Evolutionary conservation across 768 basidiomycete genomes (phyloP).

Genomic region (Russula olivacea): DNA sequence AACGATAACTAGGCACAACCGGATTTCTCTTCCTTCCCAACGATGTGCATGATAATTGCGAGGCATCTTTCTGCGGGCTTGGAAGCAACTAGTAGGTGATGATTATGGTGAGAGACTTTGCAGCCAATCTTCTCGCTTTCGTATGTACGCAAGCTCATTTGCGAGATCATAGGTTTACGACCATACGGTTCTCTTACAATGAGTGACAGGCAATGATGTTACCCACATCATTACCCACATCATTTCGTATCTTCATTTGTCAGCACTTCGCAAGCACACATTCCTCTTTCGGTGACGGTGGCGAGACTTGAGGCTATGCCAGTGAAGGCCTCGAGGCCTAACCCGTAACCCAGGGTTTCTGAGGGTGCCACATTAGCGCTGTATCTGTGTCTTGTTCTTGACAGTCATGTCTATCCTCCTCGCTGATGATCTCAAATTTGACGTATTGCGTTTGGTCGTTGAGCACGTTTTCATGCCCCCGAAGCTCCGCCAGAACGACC

Average conservation of each 20-base stretch:
- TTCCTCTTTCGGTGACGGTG: neutral
- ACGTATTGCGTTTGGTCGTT: neutral
- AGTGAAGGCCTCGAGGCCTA: neutral
- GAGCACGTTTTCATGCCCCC: constrained; percentile 18
- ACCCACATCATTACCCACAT: neutral
- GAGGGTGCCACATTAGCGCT: neutral
- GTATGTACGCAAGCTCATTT: neutral
- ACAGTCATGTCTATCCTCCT: neutral
- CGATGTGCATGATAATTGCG: too few species aligned
- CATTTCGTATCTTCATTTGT: neutral
- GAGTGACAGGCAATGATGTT: neutral
- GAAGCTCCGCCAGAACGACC: constrained; percentile 6
- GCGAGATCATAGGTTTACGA: neutral
- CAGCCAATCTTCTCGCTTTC: too few species aligned
- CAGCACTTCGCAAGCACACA: neutral
- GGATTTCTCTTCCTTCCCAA: too few species aligned
- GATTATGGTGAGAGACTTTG: too few species aligned
- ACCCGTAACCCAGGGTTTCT: neutral
- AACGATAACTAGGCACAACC: too few species aligned
- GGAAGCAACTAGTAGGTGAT: too few species aligned
- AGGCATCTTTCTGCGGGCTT: too few species aligned
- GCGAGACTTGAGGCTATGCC: neutral
- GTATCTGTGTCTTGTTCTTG: neutral
- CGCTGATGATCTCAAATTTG: neutral
- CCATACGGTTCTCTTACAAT: neutral